Evolutionary conservation across 306 rosid genomes (phyloP).

Genomic region (Trifolium pratense): DNA sequence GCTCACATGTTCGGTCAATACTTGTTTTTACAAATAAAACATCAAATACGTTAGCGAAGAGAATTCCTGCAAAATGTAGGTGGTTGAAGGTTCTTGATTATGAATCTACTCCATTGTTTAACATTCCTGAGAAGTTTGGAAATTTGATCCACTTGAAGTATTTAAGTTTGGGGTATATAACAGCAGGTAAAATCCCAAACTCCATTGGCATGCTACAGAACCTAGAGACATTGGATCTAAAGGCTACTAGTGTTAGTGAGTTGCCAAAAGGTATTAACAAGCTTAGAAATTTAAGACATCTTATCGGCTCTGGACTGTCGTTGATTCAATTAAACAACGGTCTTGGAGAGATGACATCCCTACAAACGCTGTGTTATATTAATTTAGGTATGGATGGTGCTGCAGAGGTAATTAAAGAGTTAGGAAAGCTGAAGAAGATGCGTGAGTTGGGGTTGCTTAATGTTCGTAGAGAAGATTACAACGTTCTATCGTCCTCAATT

Average conservation of each 20-base stretch:
- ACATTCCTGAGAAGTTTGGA: background rate
- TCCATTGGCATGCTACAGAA: background rate
- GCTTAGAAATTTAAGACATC: background rate
- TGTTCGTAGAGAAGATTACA: background rate
- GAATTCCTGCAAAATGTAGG: background rate
- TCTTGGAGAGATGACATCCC: background rate
- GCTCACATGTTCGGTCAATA: background rate
- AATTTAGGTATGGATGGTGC: background rate
- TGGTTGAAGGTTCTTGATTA: background rate
- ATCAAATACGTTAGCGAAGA: background rate
- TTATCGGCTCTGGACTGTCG: background rate
- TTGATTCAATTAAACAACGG: background rate
- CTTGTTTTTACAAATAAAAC: background rate
- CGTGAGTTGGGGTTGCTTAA: background rate
- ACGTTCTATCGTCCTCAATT: background rate
- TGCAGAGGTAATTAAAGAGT: background rate
- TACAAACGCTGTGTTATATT: background rate
- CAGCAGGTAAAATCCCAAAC: background rate
- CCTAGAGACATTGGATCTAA: slow-evolving; percentile 5
- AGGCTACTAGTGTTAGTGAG: background rate
- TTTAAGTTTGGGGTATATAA: background rate
- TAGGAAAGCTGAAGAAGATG: background rate
- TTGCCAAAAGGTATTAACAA: background rate
- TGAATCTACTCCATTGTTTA: background rate
- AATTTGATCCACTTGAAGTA: background rate